Evolutionary conservation across 179 eudicot species (phyloP).

Genomic region (Heliamphora pulchella): DNA sequence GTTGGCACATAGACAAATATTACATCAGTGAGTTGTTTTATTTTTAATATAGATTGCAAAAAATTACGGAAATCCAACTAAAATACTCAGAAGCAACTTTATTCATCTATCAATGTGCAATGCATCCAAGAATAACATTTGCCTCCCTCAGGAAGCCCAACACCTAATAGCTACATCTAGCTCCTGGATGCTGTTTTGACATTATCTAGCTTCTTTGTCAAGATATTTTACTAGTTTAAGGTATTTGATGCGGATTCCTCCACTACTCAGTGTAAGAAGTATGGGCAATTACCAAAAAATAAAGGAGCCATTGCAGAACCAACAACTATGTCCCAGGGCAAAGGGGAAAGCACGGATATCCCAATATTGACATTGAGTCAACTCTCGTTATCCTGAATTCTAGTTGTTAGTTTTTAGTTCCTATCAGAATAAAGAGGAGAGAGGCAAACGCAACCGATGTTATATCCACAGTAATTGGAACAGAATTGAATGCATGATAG

Average conservation of each 20-base stretch:
- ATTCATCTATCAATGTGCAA: not conserved
- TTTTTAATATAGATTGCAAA: not conserved
- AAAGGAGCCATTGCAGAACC: not conserved
- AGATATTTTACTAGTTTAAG: not conserved
- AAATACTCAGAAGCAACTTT: not conserved
- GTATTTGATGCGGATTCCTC: not conserved
- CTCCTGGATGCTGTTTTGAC: too few relatives aligned
- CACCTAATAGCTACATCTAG: not conserved
- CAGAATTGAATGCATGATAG: too few relatives aligned
- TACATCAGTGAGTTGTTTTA: too few relatives aligned
- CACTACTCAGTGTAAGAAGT: not conserved
- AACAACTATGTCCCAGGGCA: too few relatives aligned
- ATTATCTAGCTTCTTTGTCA: not conserved
- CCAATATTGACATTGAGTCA: too few relatives aligned
- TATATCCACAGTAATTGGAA: too few relatives aligned
- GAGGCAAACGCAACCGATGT: too few relatives aligned
- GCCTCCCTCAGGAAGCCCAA: not conserved
- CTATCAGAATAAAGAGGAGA: too few relatives aligned
- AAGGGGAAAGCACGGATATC: too few relatives aligned
- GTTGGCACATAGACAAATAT: too few relatives aligned
- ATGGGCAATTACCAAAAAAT: not conserved
- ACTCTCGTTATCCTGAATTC: too few relatives aligned
- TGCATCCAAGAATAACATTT: not conserved
- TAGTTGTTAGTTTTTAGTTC: too few relatives aligned
- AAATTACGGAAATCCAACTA: not conserved